These are phyloP conservation scores for Micromonas pusilla DNA, from an alignment of 139 green algal species.

Conservation along the genomic window DNA sequence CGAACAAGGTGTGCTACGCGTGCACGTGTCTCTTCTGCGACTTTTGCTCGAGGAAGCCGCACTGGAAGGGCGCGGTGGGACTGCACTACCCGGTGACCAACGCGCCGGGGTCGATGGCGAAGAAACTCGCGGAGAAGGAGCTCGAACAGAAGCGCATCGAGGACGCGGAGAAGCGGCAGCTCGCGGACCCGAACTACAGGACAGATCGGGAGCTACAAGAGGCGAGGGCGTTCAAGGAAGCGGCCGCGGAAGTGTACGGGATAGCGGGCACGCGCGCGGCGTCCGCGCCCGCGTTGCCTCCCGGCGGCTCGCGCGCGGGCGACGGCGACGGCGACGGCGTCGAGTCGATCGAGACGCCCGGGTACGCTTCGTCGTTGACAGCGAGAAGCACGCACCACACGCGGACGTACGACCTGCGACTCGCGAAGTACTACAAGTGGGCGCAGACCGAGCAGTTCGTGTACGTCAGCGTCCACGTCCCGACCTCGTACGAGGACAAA, in stretches of 20 bases:
- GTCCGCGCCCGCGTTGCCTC: too few relatives aligned
- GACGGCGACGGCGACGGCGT: too few relatives aligned
- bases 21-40: constrained; percentile 66
- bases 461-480: constrained; percentile 55
- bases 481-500: constrained; percentile 52
- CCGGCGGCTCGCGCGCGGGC: too few relatives aligned
- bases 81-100: constrained; percentile 77
- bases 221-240: constrained; percentile 53
- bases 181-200: constrained; percentile 52
- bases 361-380: too few relatives aligned
- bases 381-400: constrained; percentile 25
- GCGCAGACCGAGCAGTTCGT: constrained; percentile 52
- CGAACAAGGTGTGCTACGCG: constrained; percentile 66
- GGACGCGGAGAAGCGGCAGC: constrained; percentile 43
- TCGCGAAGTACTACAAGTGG: constrained; percentile 72
- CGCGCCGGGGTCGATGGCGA: constrained; percentile 49
- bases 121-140: constrained; percentile 57
- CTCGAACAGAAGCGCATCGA: constrained; percentile 68
- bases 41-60: constrained; percentile 70
- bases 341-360: too few relatives aligned
- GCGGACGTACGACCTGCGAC: constrained; percentile 39
- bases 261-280: background rate
- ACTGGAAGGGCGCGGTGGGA: constrained; percentile 62
- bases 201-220: constrained; percentile 45
- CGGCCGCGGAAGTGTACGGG: constrained; percentile 33